Percentiles rank a stretch among this genome's conserved stretches.
Evolutionary conservation across 352 stramenopile genomes (phyloP).

Genomic region (Globisporangium paddicum): DNA sequence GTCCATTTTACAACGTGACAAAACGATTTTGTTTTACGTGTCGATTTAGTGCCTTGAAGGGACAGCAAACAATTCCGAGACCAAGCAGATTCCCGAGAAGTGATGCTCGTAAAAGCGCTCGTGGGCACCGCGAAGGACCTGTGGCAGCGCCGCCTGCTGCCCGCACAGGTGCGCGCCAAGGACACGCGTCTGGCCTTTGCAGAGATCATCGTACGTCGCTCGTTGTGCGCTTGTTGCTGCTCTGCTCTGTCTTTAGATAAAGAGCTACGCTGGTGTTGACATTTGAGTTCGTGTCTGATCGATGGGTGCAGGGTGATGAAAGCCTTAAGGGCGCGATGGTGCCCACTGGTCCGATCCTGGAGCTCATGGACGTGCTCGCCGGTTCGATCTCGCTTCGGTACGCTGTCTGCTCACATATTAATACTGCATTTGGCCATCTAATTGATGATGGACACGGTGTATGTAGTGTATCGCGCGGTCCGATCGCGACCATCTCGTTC

Average conservation of each 20-base stretch:
- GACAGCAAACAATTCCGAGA: neutral
- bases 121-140: conserved; percentile 32
- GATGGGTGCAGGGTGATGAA: conserved; percentile 30
- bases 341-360: conserved; percentile 41
- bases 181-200: conserved; percentile 52
- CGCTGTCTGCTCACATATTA: neutral
- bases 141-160: conserved; percentile 40
- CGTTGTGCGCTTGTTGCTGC: neutral
- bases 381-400: conserved; percentile 34
- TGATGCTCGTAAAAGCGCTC: conserved; percentile 40
- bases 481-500: conserved; percentile 48
- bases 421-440: neutral
- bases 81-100: neutral
- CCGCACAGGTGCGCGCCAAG: conserved; percentile 35
- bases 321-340: conserved; percentile 41
- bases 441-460: neutral
- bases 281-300: neutral
- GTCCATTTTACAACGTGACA: neutral
- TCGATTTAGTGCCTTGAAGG: neutral
- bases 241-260: neutral
- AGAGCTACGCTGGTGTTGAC: neutral
- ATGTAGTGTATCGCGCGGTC: conserved; percentile 24
- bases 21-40: neutral
- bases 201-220: conserved; percentile 43
- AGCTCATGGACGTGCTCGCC: conserved; percentile 52